Evolutionary conservation across 1,284 basidiomycete genomes (phyloP), one percentile per base, ranked within the genome.

Genomic region (Schizophyllum amplum): DNA sequence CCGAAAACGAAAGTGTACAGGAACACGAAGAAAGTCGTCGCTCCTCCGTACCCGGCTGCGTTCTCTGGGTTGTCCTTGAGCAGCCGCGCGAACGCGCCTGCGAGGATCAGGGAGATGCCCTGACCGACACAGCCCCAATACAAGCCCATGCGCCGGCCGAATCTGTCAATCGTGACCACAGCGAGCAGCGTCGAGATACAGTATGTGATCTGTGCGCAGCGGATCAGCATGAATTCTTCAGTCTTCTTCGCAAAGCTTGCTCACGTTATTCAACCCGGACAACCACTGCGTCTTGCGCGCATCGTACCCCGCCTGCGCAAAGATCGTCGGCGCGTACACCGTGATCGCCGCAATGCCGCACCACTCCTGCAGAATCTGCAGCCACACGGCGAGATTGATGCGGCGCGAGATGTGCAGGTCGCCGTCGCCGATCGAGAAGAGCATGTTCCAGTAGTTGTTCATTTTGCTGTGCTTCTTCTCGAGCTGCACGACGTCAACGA

Each of bases 291-390:
- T 67, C 61, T 77, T 78, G 57, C 76, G 69, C 23, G 75, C 63
- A 50, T 67, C 69, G 60, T 77, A 78, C 5, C 77, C 77, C 26
- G 77, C 76, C 60, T 72, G 68, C 1, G 76, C 68, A 62, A 79
- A 78, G 57, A 79, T 78, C 5, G 74, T 76, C 1, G 77, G 75
- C 15, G 77, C 76, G 55, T 78, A 79, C 4, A 78, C 77, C 0
- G 77, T 78, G 56, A 79, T 76, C 17, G 77, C 77, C 22, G 77
- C 75, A 47, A 79, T 78, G n/a, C 77, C 77, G 20, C 74, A 72
- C 77, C 77, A 77, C 74, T 78, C 77, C 60, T 79, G 77, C 9
- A 79, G 64, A 55, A 79, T 78, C 62, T 79, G 77, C 53, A 79
- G 64, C 77, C 77, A 79, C 55, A 79, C 67, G 6, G 73, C 73